Base-by-base conservation (phyloP, 208 protist species). In the Vickermania spadyakhi region DNA sequence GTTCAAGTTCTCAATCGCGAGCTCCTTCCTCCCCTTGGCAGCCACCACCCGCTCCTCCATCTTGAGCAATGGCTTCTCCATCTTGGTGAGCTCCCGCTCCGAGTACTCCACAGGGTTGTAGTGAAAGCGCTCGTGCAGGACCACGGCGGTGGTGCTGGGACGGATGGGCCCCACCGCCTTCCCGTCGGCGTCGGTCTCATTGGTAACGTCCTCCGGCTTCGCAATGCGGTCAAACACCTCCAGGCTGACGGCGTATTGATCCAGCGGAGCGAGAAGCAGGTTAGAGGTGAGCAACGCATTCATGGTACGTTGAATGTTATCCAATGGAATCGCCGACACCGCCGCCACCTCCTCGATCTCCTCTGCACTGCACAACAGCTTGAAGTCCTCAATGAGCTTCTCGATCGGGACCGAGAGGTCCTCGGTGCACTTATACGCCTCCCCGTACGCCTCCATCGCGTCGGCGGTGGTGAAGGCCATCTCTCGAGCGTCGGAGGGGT, bases 81-180 rank as follows among this genome's bases (percentile, higher is more conserved):
- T 82, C 70, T 86, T 86, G 53, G 72, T 69, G 42, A 89, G 69
- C 68, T 87, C 79, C 11, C 62, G 54, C 68, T 79, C 31, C 7
- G 81, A 62, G 70, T 89, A 87, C 60, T 85, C 73, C 25, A 72
- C 79, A 0, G 80, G 79, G 70, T 81, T 69, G 65, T 79, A 88
- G 66, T 88, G 73, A 45, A 84, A 70, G 7, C 75, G 69, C 68
- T 88, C 80, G 64, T 93, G 81, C 57, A 89, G 66, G 0, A 74
- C 68, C n/a, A 84, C 79, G 28, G 86, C 81, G 11, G 79, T 73
- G 25, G 67, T 72, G 62, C 72, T 81, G 36, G 75, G 74, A 49
- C 61, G 67, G 42, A 86, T 58, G 0, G 62, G 45, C 23, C 67
- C 66, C 18, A 27, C 31, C 31, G n/a, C 31, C 2, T 49, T 30